Evolutionary conservation across 2,329 filamentous ascomycete species (phyloP).

Genomic region (Lachnellula hyalina): DNA sequence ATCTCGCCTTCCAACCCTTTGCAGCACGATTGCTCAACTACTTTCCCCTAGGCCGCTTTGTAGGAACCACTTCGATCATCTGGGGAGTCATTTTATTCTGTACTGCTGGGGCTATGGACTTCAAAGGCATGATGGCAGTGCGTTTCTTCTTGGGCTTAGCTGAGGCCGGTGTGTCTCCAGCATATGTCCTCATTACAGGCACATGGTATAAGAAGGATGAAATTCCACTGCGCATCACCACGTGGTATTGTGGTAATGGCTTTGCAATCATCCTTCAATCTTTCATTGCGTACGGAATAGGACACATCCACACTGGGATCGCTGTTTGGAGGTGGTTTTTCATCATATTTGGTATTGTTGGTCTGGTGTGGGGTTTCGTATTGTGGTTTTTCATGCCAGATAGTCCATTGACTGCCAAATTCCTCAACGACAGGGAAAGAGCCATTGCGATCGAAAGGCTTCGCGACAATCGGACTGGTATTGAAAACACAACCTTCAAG

Average conservation of each 20-base stretch:
- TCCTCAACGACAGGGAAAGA: not conserved
- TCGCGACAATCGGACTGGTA: not conserved
- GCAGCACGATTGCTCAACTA: too few relatives aligned
- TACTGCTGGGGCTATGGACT: not conserved
- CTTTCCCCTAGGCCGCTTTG: too few relatives aligned
- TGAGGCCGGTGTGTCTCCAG: slow-evolving; percentile 34
- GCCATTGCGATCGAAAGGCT: not conserved
- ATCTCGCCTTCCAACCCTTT: too few relatives aligned
- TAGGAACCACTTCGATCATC: too few relatives aligned
- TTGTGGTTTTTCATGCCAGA: slow-evolving; percentile 54
- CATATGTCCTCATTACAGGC: slow-evolving; percentile 57
- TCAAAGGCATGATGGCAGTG: not conserved
- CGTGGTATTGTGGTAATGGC: slow-evolving; percentile 53
- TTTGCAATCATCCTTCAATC: slow-evolving; percentile 56
- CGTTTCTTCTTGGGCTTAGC: not conserved
- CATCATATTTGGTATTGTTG: slow-evolving; percentile 44
- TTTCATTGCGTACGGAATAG: slow-evolving; percentile 55
- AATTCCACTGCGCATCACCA: slow-evolving; percentile 54
- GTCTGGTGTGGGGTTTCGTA: slow-evolving; percentile 7
- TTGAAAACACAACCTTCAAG: not conserved
- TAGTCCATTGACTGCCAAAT: slow-evolving; percentile 44
- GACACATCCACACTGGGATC: slow-evolving; percentile 49
- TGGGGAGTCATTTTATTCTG: not conserved
- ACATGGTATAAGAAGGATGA: slow-evolving; percentile 62
- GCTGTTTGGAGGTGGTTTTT: slow-evolving; percentile 64